A percentile compares a stretch with the other conserved stretches of the same genome.
Conservation (phyloP, 1,139 yeast genomes). For the Pichia inconspicua region DNA sequence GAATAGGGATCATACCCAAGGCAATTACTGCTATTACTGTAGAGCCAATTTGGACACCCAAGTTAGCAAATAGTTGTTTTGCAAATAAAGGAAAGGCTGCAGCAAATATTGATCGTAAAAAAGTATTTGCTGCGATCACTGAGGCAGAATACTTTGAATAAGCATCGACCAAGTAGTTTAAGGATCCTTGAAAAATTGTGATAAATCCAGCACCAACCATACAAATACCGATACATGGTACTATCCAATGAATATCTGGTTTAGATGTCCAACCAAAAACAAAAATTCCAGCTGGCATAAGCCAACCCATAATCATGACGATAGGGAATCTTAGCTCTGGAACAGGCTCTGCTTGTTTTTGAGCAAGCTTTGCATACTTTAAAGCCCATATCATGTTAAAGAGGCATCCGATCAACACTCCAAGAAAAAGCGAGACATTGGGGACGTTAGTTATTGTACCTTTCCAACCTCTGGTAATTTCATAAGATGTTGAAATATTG, state of each 20-base stretch:
- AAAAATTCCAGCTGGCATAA: slow-evolving; percentile 22
- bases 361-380: slow-evolving; percentile 29
- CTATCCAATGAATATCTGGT: slow-evolving; percentile 62
- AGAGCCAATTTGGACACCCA: slow-evolving; percentile 59
- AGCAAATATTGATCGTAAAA: slow-evolving; percentile 60
- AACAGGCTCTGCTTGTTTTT: slow-evolving; percentile 34
- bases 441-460: slow-evolving; percentile 47
- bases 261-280: slow-evolving; percentile 72
- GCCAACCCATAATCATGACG: slow-evolving; percentile 31
- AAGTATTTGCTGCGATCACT: slow-evolving; percentile 73
- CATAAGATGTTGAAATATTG: slow-evolving; percentile 32
- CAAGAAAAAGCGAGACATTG: slow-evolving; percentile 47
- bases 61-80: slow-evolving; percentile 40
- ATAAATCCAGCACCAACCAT: slow-evolving; percentile 52
- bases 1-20: slow-evolving; percentile 55
- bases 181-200: slow-evolving; percentile 27
- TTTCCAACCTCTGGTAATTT: slow-evolving; percentile 30
- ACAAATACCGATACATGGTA: slow-evolving; percentile 57
- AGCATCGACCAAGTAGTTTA: slow-evolving; percentile 53
- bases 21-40: slow-evolving; percentile 49
- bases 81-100: slow-evolving; percentile 75
- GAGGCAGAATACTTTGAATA: slow-evolving; percentile 63
- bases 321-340: slow-evolving; percentile 60
- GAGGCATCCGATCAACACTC: slow-evolving; percentile 46
- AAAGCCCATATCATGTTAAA: slow-evolving; percentile 31